These are phyloP conservation scores for Houttuynia cordata DNA, from an alignment of 164 flowering plant species.

Conservation along the genomic window DNA sequence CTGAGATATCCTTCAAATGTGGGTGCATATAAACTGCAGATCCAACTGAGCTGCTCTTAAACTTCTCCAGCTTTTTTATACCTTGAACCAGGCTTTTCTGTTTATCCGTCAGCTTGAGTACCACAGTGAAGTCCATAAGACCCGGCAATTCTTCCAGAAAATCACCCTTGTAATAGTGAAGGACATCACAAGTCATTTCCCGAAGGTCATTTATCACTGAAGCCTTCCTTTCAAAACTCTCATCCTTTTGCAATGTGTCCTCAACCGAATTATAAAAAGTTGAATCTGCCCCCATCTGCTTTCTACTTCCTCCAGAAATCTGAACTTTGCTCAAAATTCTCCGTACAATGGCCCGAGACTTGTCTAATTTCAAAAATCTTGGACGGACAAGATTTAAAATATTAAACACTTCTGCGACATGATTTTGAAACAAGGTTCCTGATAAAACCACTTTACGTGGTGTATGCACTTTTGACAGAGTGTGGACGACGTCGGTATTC, in stretches of 20 bases:
- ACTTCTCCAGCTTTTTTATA: slow-evolving; percentile 32
- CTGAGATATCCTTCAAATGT: slow-evolving; percentile 29
- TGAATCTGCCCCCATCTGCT: slow-evolving; percentile 25
- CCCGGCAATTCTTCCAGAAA: slow-evolving; percentile 88
- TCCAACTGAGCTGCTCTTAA: slow-evolving; percentile 45
- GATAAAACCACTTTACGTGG: slow-evolving; percentile 86
- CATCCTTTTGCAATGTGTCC: slow-evolving; percentile 55
- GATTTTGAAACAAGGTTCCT: slow-evolving; percentile 87
- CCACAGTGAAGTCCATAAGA: slow-evolving; percentile 63
- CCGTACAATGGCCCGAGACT: slow-evolving; percentile 33
- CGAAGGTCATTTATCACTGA: slow-evolving; percentile 70
- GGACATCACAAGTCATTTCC: slow-evolving; percentile 68
- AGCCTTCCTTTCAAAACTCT: slow-evolving; percentile 39
- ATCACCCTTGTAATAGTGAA: slow-evolving; percentile 88
- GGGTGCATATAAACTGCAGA: slow-evolving; percentile 73
- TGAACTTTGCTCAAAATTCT: slow-evolving; percentile 52
- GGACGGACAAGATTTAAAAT: slow-evolving; percentile 84
- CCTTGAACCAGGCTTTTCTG: slow-evolving; percentile 36
- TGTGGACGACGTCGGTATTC: slow-evolving; percentile 48
- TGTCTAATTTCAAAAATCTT: slow-evolving; percentile 45
- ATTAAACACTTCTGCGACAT: slow-evolving; percentile 87
- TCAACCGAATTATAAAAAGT: slow-evolving; percentile 69
- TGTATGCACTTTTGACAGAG: slow-evolving; percentile 59
- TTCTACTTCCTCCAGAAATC: slow-evolving; percentile 30
- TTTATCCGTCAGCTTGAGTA: slow-evolving; percentile 35